phyloP scores from a whole-genome alignment of 1,284 basidiomycete genomes.

The Thecaphora frezii region DNA sequence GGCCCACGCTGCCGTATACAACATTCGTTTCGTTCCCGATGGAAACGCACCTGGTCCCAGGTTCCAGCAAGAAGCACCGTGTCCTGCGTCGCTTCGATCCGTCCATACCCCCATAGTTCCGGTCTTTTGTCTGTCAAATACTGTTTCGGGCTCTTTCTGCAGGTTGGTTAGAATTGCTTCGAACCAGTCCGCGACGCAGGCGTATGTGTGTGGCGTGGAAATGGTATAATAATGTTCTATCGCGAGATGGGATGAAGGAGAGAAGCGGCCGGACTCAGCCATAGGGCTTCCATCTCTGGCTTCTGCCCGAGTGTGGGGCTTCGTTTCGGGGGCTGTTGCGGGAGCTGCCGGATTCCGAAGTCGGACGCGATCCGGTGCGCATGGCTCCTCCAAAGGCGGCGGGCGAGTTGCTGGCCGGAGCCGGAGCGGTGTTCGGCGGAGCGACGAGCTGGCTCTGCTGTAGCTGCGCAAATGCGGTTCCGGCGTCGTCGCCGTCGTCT shows the following conservation, averaged over 20 bases:
- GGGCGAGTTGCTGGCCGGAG: no score
- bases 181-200: no score
- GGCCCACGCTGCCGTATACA: no score
- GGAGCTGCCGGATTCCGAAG: background rate
- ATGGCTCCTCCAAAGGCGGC: background rate
- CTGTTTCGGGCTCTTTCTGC: background rate
- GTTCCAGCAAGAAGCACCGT: background rate
- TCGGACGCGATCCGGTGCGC: background rate
- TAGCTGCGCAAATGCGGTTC: background rate
- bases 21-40: no score
- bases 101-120: no score
- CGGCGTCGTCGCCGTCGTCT: background rate
- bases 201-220: no score
- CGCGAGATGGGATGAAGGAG: background rate
- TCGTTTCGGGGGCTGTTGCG: background rate
- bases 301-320: background rate
- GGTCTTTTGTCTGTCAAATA: background rate
- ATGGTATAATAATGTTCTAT: background rate
- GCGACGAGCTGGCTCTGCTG: background rate
- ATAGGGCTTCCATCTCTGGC: slow-evolving; percentile 1
- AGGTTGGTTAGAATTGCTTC: background rate
- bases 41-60: no score
- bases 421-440: background rate
- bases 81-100: no score
- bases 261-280: background rate